Evolutionary conservation across 352 stramenopile species (phyloP), one percentile per base, ranked within the genome.

Genomic region (Globisporangium polare): DNA sequence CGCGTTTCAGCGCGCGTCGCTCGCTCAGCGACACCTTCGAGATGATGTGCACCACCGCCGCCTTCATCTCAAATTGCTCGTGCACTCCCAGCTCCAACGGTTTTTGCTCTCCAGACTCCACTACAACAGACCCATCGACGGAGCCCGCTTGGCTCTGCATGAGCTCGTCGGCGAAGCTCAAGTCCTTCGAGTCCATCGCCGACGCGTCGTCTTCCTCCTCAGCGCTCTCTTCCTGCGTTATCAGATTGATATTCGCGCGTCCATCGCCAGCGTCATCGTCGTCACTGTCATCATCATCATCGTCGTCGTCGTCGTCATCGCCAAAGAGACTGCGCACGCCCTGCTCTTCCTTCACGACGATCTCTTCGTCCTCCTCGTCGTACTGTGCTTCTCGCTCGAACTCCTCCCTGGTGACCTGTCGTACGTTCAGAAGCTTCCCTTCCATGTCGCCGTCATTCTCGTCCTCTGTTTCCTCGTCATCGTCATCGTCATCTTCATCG

Each of bases 11-110:
- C 15, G 60, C 74, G 10, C 31, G 54, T 33, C 60, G 49, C 51
- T 88, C 78, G 9, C 67, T 49, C 2, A 63, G 29, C 18, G 78
- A 69, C 20, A 84, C 55, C 24, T 60, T 63, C 13, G 64, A 46
- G 12, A 61, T 62, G 24, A 88, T 59, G 39, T 72, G 75, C 31
- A 39, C 26, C n/a, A 72, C 17, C 53, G 56, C 3, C 1, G 50
- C 37, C 17, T 67, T 58, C 6, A 41, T 24, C 0, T 72, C 66
- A 12, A 47, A 43, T 4, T 22, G 17, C 15, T 68, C 62, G 7
- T 5, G 42, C 4, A 24, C 24, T 24, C 33, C 29, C 24, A 45
- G 12, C 20, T n/a, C 18, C 26, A 55, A 41, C 41, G 41, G 41
- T 8, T 20, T 46, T 46, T 46, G 41, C 41, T 46, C 42, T 2